Base-by-base conservation (phyloP, 2,329 filamentous ascomycete genomes). In the Ramularia endophylla region DNA sequence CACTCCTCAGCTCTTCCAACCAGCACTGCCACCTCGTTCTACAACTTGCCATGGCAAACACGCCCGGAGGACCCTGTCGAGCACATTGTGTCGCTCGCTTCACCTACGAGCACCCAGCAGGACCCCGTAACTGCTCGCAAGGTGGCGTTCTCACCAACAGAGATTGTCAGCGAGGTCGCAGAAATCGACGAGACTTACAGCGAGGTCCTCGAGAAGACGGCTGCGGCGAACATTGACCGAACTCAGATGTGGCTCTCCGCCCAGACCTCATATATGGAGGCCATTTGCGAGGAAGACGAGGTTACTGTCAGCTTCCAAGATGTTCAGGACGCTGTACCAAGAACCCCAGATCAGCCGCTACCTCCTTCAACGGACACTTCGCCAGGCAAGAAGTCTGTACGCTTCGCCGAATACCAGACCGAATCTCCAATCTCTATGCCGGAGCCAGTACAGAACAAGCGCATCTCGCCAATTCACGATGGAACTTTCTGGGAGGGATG, bases 21-120 rank as follows among this genome's bases (percentile, higher is more conserved):
- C 2, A 87, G 87, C 18, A 89, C 85, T 13, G 90, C 90, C 5
- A 87, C 94, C 61, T 81, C 83, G 43, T 97, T 95, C 58, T 95
- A 97, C 67, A 81, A 83, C 47, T 74, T 83, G 17, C 88, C 89
- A 4, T 95, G 88, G 85, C 28, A 42, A 4, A 36, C 43, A 18
- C 48, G 54, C 31, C 52, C 57, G 7, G 51, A 54, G 13, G 49
- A 58, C 36, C 59, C 82, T 18, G 66, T 86, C 35, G 84, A 89
- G 60, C 83, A 80, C 33, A 72, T 86, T 22, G 67, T 89, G 20
- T 78, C 86, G n/a, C 61, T 72, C 38, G 70, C 72, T 31, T 54
- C 55, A 27, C 55, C 57, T 8, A 31, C 47, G 13, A 55, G 47
- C 29, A 75, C 75, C 45, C 40, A 48, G 30, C 40, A 48, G 30